These are phyloP conservation scores for Coprinellus aureogranulatus DNA, from an alignment of 768 basidiomycete genomes.

Conservation along the genomic window DNA sequence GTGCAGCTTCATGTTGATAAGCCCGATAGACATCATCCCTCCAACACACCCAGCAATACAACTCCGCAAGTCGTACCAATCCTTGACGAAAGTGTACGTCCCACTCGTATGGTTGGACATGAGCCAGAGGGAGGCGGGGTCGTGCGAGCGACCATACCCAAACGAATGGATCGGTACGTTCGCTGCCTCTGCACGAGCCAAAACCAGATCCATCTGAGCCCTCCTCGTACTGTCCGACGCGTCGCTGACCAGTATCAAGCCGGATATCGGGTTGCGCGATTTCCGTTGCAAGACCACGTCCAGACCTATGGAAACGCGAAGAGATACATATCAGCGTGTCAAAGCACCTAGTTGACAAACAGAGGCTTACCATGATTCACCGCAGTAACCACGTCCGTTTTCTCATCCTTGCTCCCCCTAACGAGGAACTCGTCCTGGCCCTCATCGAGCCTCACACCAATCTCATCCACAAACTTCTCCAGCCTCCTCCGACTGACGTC, in stretches of 20 bases:
- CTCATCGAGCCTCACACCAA: slow-evolving; percentile 45
- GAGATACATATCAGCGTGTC: slow-evolving; percentile 2
- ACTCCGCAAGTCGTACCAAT: slow-evolving; percentile 94
- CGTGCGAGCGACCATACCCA: slow-evolving; percentile 95
- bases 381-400: slow-evolving; percentile 97
- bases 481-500: slow-evolving; percentile 67
- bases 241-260: slow-evolving; percentile 91
- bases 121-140: slow-evolving; percentile 96
- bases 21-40: slow-evolving; percentile 93
- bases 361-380: slow-evolving; percentile 95
- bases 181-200: slow-evolving; percentile 94
- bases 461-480: slow-evolving; percentile 74
- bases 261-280: slow-evolving; percentile 83
- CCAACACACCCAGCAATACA: slow-evolving; percentile 93
- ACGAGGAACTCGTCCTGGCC: slow-evolving; percentile 56
- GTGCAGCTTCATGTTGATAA: slow-evolving; percentile 92
- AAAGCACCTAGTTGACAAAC: too few species aligned
- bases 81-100: slow-evolving; percentile 96
- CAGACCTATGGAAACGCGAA: slow-evolving; percentile 53
- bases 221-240: slow-evolving; percentile 88
- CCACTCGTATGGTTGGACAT: slow-evolving; percentile 98
- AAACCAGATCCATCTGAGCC: slow-evolving; percentile 97
- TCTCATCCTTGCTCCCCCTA: slow-evolving; percentile 80
- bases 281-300: slow-evolving; percentile 96
- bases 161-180: slow-evolving; percentile 96